A percentile compares a stretch with the other conserved stretches of the same genome.
Conservation (phyloP, 139 green algal genomes). For the Chlamydomonas incerta region DNA sequence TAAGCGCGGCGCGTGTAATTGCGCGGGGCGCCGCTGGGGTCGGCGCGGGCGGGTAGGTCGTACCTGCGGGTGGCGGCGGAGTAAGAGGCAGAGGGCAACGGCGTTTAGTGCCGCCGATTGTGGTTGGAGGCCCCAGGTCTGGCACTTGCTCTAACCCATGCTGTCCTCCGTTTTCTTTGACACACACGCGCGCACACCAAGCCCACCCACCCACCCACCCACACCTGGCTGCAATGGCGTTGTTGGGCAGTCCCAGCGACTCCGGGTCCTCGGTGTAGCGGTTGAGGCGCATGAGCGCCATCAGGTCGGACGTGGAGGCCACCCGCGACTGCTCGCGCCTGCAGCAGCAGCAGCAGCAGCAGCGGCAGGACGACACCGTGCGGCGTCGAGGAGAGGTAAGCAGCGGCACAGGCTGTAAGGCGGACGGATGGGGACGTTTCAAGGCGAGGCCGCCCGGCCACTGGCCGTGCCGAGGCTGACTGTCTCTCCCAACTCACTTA, state of each 20-base stretch:
- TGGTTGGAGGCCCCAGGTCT: too few species aligned
- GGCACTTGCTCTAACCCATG: too few species aligned
- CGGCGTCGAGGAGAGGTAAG: too few species aligned
- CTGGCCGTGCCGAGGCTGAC: too few species aligned
- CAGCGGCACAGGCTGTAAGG: too few species aligned
- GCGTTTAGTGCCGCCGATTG: too few species aligned
- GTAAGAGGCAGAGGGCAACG: too few species aligned
- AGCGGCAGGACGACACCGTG: too few species aligned
- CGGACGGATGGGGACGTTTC: too few species aligned
- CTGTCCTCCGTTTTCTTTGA: too few species aligned
- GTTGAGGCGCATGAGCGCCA: slow-evolving; percentile 51
- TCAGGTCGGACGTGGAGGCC: not conserved
- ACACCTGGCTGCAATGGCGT: slow-evolving; percentile 50
- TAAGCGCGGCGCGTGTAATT: slow-evolving; percentile 47
- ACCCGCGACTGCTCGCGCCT: slow-evolving; percentile 38
- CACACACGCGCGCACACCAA: not conserved
- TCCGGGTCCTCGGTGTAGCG: slow-evolving; percentile 44
- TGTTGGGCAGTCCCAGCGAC: slow-evolving; percentile 36
- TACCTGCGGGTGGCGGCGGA: slow-evolving; percentile 31
- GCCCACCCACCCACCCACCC: not conserved
- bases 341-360: not conserved
- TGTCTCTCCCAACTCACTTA: not conserved
- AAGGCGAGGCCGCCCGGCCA: too few species aligned
- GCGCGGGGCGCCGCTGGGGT: not conserved
- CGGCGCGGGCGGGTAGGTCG: slow-evolving; percentile 7